Evolutionary conservation across 371 early-diverging fungal genomes (phyloP), one percentile per base, ranked within the genome.

Genomic region (Fennellomyces sp.): DNA sequence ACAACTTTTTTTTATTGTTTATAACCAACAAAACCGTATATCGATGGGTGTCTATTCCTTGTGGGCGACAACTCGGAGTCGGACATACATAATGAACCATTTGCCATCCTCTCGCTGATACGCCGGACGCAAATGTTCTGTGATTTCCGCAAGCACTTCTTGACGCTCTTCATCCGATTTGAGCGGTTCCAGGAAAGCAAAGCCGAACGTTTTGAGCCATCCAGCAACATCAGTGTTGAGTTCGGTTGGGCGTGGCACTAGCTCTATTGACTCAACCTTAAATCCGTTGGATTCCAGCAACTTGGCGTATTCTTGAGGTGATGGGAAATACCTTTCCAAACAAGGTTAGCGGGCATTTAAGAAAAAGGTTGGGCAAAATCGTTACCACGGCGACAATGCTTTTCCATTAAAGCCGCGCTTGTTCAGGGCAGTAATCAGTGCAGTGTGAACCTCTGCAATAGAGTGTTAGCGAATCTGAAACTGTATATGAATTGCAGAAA

Each of bases 291-390:
- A 59, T n/a, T 75, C 78, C 45, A 91, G 66, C 29, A 89, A 47
- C 5, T 56, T 27, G 4, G 52, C 55, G 73, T 89, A 91, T n/a
- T 66, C 48, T 35, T 74, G 73, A 6, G 59, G 52, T 1, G 88
- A 82, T 27, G 89, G 90, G 67, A 89, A 89, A 58, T 73, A 91
- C n/a, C n/a, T n/a, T n/a, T n/a, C n/a, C n/a, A n/a, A n/a, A n/a
- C n/a, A n/a, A n/a, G n/a, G n/a, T n/a, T n/a, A n/a, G n/a, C n/a
- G n/a, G n/a, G n/a, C n/a, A n/a, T n/a, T n/a, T n/a, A n/a, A n/a
- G n/a, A n/a, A n/a, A n/a, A n/a, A n/a, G n/a, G n/a, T n/a, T n/a
- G n/a, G n/a, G n/a, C n/a, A n/a, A n/a, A n/a, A n/a, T n/a, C n/a
- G n/a, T n/a, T n/a, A n/a, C 88, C 88, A 89, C 5, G 90, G 90